Base-by-base conservation (phyloP, 1,284 basidiomycete genomes). In the Ceratobasidium sp. region DNA sequence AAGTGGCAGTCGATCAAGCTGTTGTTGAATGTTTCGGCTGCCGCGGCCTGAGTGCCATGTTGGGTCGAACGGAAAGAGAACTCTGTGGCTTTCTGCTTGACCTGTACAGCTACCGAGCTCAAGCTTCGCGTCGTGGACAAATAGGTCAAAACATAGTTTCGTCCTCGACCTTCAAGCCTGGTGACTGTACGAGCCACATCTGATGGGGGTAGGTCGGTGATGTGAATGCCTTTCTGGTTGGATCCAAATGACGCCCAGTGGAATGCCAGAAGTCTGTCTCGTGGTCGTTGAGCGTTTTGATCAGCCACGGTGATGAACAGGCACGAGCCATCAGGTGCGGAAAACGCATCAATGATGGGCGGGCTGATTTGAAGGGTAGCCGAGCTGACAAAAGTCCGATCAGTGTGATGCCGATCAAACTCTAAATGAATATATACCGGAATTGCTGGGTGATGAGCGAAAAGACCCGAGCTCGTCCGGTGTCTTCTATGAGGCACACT, bases 211-310 rank as follows among this genome's bases (percentile, higher is more conserved):
- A 53, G 53, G 28, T 28, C 55, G n/a, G 10, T 83, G 81, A 1
- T 82, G 79, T 80, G 61, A 23, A 88, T 86, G 9, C 90, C 90
- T 10, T 84, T 82, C 0, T 85, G 33, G 40, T 79, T 86, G 0
- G 88, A 88, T 1, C 90, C 90, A 80, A 91, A 91, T 0, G 88
- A 90, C 1, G 84, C 84, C 89, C 89, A 90, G 78, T 91, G 91
- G 80, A 88, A 90, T 5, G 88, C 87, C 5, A 83, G 83, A 12
- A 89, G 78, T 39, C 56, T 64, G 0, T 68, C 51, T 2, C 42
- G 53, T 26, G 68, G 46, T 23, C 3, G 18, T 3, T 49, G 5
- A 0, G 60, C 33, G 0, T 40, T 18, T 7, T 53, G 44, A 44
- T 63, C 64, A 13, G 12, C 53, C 2, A 49, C 42, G 18, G 56